Evolutionary conservation across 148 eudicot genomes (phyloP).

Genomic region (Camellia japonica): DNA sequence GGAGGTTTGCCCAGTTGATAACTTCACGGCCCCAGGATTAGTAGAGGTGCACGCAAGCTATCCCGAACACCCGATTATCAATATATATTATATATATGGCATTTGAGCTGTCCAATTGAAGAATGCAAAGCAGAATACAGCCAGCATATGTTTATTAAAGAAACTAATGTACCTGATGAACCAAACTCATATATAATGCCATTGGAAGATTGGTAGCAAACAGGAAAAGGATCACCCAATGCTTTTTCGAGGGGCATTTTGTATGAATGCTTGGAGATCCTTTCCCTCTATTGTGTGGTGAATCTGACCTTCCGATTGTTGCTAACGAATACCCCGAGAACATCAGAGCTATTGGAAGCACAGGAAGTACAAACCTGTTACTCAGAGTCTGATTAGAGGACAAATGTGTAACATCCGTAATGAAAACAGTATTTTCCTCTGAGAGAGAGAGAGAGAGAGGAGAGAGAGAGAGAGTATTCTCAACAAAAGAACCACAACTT

Average conservation of each 20-base stretch:
- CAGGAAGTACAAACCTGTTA: constrained; percentile 91
- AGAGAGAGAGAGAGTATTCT: not conserved
- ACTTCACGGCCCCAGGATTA: too few species aligned
- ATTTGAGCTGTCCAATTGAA: not conserved
- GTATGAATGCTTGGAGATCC: constrained; percentile 24
- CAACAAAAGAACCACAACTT: constrained; percentile 5
- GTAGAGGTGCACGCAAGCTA: too few species aligned
- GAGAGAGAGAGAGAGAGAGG: too few species aligned
- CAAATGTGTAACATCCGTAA: constrained; percentile 9
- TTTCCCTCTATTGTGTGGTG: constrained; percentile 38
- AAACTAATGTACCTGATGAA: constrained; percentile 74
- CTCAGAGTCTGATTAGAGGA: constrained; percentile 15
- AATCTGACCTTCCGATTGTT: constrained; percentile 35
- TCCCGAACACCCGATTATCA: too few species aligned
- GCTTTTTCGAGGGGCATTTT: constrained; percentile 44
- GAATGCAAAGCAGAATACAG: constrained; percentile 3
- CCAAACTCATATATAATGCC: constrained; percentile 92
- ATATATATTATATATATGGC: not conserved
- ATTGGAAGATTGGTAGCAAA: constrained; percentile 84
- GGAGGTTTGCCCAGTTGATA: too few species aligned
- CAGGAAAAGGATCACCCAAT: constrained; percentile 54
- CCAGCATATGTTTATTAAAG: not conserved
- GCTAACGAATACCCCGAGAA: constrained; percentile 77
- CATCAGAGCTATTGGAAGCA: constrained; percentile 87
- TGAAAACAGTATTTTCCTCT: not conserved